Conservation (phyloP, 345 rosid species). For the Cochlearia excelsa region DNA sequence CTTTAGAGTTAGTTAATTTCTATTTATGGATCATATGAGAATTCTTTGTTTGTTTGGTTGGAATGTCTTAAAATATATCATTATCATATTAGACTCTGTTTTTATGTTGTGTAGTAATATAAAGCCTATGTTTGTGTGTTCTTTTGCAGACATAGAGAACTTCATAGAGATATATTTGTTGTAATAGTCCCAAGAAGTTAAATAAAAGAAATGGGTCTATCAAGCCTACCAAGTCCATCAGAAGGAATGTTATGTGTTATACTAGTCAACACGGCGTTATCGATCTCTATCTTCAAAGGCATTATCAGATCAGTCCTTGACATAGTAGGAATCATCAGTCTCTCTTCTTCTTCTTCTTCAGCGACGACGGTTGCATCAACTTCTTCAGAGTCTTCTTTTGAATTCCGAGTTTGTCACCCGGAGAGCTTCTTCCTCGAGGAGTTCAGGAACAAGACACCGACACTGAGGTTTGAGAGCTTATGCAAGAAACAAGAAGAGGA, state of each 20-base stretch:
- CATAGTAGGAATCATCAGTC: slow-evolving; percentile 50
- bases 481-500: slow-evolving; percentile 41
- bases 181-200: neutral
- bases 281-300: slow-evolving; percentile 70
- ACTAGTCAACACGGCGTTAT: slow-evolving; percentile 80
- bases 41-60: too few species aligned
- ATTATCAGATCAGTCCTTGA: slow-evolving; percentile 61
- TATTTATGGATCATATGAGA: neutral
- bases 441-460: slow-evolving; percentile 57
- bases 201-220: slow-evolving; percentile 60
- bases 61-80: too few species aligned
- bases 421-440: slow-evolving; percentile 53
- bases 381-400: slow-evolving; percentile 38
- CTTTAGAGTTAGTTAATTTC: neutral
- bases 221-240: slow-evolving; percentile 86
- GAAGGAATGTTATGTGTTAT: slow-evolving; percentile 78
- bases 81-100: too few species aligned
- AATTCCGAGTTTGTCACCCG: slow-evolving; percentile 38
- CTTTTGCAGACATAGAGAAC: too few species aligned
- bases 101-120: too few species aligned
- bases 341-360: slow-evolving; percentile 40
- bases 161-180: too few species aligned
- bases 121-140: too few species aligned
- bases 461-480: slow-evolving; percentile 49
- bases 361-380: slow-evolving; percentile 17